phyloP scores from a whole-genome alignment of 306 rosid species.

The Echinosophora koreensis region DNA sequence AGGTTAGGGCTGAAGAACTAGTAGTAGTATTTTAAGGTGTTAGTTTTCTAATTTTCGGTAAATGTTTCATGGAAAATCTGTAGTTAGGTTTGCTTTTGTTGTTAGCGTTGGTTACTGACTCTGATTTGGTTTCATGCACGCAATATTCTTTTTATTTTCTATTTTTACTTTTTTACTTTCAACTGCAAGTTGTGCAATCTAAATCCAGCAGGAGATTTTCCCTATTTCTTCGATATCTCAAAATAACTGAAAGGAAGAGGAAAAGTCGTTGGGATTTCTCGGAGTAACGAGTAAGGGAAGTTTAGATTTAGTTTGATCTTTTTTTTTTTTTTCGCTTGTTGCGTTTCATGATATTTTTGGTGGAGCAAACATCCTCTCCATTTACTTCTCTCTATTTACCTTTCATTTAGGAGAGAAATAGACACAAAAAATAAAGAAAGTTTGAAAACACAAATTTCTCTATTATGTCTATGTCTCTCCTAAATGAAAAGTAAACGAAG shows the following conservation, averaged over 20 bases:
- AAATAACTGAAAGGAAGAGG: neutral
- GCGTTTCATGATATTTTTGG: neutral
- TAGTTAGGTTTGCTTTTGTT: neutral
- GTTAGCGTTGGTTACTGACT: neutral
- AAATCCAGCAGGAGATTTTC: neutral
- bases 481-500: too few species aligned
- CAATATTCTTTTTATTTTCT: neutral
- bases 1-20: conserved; percentile 7
- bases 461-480: too few species aligned
- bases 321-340: neutral
- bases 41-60: neutral
- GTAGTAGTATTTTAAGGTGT: neutral
- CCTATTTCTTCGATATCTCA: neutral
- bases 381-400: too few species aligned
- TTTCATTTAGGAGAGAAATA: too few species aligned
- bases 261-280: neutral
- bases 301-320: neutral
- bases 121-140: neutral
- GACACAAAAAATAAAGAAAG: too few species aligned
- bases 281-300: neutral
- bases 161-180: neutral
- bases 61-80: conserved; percentile 1
- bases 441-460: too few species aligned
- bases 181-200: neutral
- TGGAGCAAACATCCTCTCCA: too few species aligned